Conservation (phyloP, 2,329 filamentous ascomycete species). For the Cryphonectria radicalis region DNA sequence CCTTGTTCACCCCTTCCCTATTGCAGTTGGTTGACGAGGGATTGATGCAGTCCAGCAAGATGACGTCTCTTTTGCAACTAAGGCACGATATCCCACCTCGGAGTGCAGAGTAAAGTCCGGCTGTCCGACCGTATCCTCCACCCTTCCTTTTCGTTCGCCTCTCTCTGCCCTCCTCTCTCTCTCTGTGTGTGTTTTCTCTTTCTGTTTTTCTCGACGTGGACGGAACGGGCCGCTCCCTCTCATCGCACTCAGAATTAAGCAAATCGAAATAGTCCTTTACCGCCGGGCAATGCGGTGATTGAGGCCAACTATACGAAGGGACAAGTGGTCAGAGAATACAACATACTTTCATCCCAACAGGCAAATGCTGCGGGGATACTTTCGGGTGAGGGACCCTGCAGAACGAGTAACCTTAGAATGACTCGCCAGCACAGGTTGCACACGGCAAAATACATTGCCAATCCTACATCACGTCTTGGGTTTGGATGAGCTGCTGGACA, state of each 20-base stretch:
- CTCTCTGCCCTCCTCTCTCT: background rate
- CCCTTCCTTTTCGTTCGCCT: background rate
- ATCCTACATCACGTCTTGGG: background rate
- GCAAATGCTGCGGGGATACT: background rate
- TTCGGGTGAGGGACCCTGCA: background rate
- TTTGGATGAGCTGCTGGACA: background rate
- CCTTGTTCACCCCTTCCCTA: background rate
- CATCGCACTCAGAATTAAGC: background rate
- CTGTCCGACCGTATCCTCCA: background rate
- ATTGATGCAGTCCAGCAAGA: background rate
- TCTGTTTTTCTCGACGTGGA: background rate
- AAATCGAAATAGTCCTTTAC: background rate
- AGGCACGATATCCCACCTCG: background rate
- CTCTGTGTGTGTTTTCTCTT: background rate
- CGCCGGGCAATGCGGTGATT: background rate
- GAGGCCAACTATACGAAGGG: background rate
- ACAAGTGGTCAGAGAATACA: background rate
- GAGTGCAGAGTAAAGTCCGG: background rate
- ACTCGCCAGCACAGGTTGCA: background rate
- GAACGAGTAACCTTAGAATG: background rate
- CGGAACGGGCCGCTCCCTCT: conserved; percentile 2
- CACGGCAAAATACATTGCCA: background rate
- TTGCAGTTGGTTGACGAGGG: background rate
- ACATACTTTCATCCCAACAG: background rate
- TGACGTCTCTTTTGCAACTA: background rate